Evolutionary conservation across 306 rosid species (phyloP), one percentile per base, ranked within the genome.

Genomic region (Castanea sativa): DNA sequence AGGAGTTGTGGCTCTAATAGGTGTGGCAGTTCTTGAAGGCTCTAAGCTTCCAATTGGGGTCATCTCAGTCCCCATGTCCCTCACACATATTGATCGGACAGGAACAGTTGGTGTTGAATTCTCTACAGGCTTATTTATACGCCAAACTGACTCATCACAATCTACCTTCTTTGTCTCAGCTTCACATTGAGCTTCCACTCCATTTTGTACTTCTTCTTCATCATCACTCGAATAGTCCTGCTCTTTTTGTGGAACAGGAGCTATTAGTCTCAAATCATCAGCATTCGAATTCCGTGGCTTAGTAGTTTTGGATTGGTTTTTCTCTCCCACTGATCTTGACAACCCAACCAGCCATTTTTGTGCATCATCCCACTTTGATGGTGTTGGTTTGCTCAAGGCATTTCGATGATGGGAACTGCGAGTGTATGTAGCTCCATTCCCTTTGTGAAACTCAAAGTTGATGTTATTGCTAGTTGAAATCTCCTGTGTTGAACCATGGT

Each of bases 1-100:
- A 3, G 93, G 97, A 69, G 97, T 91, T 55, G 94, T 93, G 29
- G 96, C 96, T 79, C 97, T 84, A 56, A 93, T 79, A 5, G 99
- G 99, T 2, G 99, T 96, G 25, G 90, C 89, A 49, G 94, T 93
- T 83, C 98, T 91, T 25, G 99, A 96, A 78, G 97, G 99, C 81
- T 93, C 97, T 76, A 89, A 96, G 71, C 97, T 93, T 3, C 98
- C 96, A 80, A 89, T 87, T 8, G 98, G 99, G 25, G 99, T 96
- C 99, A 96, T 96, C 81, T 96, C 98, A 49, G 99, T 96, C 9
- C 98, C 99, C 99, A 93, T 93, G 80, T 96, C 98, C 82, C 99
- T 88, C 55, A 96, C 90, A 77, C 97, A 90, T 78, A 96, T 63
- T 16, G 99, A 88, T 81, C 94, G 86, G 18, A 90, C 87, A 43